Evolutionary conservation across 2,329 filamentous ascomycete genomes (phyloP).

Genomic region (Byssochlamys sp.): DNA sequence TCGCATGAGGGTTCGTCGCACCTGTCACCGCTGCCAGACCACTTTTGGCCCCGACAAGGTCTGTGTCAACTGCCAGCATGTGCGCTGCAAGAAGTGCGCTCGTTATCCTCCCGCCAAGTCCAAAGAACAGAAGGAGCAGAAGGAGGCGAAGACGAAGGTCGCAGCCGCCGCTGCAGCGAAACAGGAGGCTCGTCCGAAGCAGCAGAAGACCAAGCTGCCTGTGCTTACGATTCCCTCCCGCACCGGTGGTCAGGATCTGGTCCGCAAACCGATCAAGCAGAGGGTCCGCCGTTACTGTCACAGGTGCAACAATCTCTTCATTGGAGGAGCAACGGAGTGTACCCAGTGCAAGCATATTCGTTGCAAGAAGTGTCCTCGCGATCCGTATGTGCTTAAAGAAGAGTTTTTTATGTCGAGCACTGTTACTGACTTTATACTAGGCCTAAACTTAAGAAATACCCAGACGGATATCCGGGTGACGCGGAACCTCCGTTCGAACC

Average conservation of each 20-base stretch:
- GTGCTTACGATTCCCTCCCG: conserved; percentile 49
- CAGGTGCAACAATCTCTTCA: conserved; percentile 58
- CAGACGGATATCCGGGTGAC: conserved; percentile 38
- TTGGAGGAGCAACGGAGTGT: conserved; percentile 53
- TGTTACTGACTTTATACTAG: conserved; percentile 15
- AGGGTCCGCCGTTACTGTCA: conserved; percentile 69
- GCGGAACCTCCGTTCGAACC: conserved; percentile 26
- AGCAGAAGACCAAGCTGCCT: conserved; percentile 30
- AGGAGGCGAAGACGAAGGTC: conserved; percentile 38
- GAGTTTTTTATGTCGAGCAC: not conserved
- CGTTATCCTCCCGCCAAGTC: conserved; percentile 62
- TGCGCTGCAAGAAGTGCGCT: conserved; percentile 69
- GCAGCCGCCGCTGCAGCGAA: conserved; percentile 12
- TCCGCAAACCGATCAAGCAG: conserved; percentile 62
- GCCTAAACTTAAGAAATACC: conserved; percentile 34
- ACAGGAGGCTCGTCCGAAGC: conserved; percentile 39
- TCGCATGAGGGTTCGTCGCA: conserved; percentile 42
- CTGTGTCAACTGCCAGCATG: conserved; percentile 68
- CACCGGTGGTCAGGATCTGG: conserved; percentile 59
- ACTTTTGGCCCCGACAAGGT: conserved; percentile 63
- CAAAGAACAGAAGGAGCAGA: conserved; percentile 50
- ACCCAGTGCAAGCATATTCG: conserved; percentile 59
- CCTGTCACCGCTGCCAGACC: conserved; percentile 71
- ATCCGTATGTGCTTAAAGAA: conserved; percentile 52
- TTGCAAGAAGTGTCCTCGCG: conserved; percentile 70